Evolutionary conservation across 441 rosid species (phyloP).

Genomic region (Dalechampia spathulata): DNA sequence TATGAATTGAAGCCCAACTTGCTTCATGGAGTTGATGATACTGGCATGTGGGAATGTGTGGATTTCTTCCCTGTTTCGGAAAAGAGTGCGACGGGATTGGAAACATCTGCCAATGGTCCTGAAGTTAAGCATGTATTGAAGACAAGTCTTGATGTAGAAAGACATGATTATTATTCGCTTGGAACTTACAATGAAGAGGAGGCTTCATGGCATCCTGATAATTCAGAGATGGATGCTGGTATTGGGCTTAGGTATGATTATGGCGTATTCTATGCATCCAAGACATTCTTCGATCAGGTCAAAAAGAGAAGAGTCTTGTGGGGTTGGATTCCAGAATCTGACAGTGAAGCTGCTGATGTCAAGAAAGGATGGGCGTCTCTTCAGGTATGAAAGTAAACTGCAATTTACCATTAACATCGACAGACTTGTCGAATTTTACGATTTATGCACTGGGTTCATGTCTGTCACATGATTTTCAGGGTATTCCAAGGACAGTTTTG

Average conservation of each 20-base stretch:
- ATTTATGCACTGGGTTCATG: background rate
- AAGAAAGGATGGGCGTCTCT: constrained; percentile 94
- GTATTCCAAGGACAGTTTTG: constrained; percentile 55
- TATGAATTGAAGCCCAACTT: constrained; percentile 23
- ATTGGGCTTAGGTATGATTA: constrained; percentile 80
- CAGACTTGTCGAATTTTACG: background rate
- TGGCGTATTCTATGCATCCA: constrained; percentile 84
- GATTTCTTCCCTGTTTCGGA: constrained; percentile 74
- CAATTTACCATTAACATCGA: background rate
- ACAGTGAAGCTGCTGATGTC: constrained; percentile 66
- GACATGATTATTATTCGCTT: constrained; percentile 74
- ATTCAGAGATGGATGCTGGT: constrained; percentile 67
- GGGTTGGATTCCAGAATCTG: constrained; percentile 92
- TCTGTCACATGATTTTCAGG: constrained; percentile 22
- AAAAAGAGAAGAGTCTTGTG: constrained; percentile 67
- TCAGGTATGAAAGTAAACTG: constrained; percentile 41
- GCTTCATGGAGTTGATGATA: constrained; percentile 58
- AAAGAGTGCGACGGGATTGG: constrained; percentile 40
- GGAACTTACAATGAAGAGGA: constrained; percentile 64
- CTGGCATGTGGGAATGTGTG: constrained; percentile 93
- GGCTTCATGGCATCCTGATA: constrained; percentile 65
- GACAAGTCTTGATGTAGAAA: constrained; percentile 72
- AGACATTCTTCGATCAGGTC: constrained; percentile 76
- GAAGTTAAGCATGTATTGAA: constrained; percentile 75
- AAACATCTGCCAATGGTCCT: constrained; percentile 58